Evolutionary conservation across 768 basidiomycete species (phyloP), one percentile per base, ranked within the genome.

Genomic region (Leccinum olivaceopallidum): DNA sequence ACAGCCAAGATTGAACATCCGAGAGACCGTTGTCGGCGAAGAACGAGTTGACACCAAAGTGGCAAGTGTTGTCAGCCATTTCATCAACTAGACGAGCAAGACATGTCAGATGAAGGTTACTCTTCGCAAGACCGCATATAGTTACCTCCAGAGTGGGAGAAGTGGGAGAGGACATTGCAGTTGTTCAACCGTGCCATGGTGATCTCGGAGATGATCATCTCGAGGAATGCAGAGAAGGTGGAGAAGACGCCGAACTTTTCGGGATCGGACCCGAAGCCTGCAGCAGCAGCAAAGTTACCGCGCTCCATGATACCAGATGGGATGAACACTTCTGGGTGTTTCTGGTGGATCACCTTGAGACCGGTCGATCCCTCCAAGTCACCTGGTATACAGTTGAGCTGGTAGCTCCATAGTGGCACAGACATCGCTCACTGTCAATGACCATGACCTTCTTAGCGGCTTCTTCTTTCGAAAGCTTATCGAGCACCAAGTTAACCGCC

Each of bases 121-220:
- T 6, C 18, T 4, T 10, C 34, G 10, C 20, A 13, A 22, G 16
- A 52, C 20, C 37, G 66, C 24, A 52, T 30, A 75, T 44, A 67
- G 82, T 56, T 71, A 88, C 87, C 86, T 63, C 92, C 93, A 24
- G 92, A 88, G 76, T 95, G 93, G 24, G 92, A 94, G 78, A 94
- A 95, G 76, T 95, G 93, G 68, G 82, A 88, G 24, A 95, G 82
- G 9, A 94, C 87, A 69, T 94, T 95, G 79, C 90, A 90, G 66
- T 89, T 81, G 74, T 95, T 95, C 72, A 95, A 74, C 56, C 93
- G 84, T n/a, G 93, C 93, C 93, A 94, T 95, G 12, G 93, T 94
- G 55, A 94, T 77, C 73, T 95, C 93, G 5, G 91, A 93, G 57
- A 95, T 74, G 53, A 90, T 80, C 93, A 94, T 94, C 82, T 95